These are phyloP conservation scores for Cystobasidium slooffiae DNA, from an alignment of 1,284 basidiomycete genomes.

Conservation along the genomic window DNA sequence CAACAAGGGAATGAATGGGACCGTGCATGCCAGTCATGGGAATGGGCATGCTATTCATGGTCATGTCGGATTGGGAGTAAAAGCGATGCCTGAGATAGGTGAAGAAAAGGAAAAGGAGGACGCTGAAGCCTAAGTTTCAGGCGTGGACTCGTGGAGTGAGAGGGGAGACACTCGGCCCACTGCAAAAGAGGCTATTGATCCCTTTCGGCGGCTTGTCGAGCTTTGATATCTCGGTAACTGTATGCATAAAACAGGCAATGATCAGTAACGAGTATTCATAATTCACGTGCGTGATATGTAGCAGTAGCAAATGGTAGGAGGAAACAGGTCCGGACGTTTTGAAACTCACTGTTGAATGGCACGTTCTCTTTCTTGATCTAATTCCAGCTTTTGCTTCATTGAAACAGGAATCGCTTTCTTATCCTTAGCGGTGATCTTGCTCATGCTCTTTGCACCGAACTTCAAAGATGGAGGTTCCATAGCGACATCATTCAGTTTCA, in stretches of 20 bases:
- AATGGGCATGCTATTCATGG: neutral
- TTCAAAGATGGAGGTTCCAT: conserved; percentile 36
- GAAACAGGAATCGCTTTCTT: conserved; percentile 30
- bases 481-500: conserved; percentile 34
- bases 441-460: conserved; percentile 12
- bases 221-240: conserved; percentile 42
- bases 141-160: neutral
- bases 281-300: neutral
- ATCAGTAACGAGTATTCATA: neutral
- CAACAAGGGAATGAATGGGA: neutral
- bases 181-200: neutral
- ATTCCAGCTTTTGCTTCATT: conserved; percentile 39
- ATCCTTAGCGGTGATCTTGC: conserved; percentile 4
- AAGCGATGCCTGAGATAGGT: conserved; percentile 4
- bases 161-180: neutral
- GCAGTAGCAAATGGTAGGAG: neutral
- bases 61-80: neutral
- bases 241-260: conserved; percentile 5
- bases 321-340: neutral
- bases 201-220: conserved; percentile 31
- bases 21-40: too few species aligned
- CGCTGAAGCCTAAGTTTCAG: neutral
- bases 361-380: conserved; percentile 25
- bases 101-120: conserved; percentile 15
- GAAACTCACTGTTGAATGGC: conserved; percentile 27